Base-by-base conservation (phyloP, 768 basidiomycete genomes). In the Gloeostereum incarnatum region DNA sequence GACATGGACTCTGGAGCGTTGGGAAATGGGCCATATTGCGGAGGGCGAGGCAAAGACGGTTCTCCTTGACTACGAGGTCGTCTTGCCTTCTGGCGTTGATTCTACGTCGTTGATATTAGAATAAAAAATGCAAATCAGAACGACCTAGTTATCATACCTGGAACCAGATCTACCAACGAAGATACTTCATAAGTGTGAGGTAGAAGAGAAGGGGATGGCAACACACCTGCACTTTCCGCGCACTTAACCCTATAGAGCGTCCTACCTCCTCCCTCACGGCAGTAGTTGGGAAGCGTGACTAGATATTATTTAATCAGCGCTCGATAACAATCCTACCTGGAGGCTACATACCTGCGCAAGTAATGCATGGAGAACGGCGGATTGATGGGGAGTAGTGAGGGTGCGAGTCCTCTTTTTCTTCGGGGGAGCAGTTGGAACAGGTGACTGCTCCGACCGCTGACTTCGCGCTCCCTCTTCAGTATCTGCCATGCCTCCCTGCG, bases 221-320 rank as follows among this genome's bases (percentile, higher is more conserved):
- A 68, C 81, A 53, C 49, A 84, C 87, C 75, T 92, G 88, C 2
- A 92, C 88, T 65, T 91, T 88, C 27, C 88, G 74, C 33, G 87
- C 86, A 54, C 86, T 89, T 52, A 92, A 61, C n/a, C 87, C 88
- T 47, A 91, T 91, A 24, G 82, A 69, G 17, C 81, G 75, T 6
- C 89, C 88, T 19, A 91, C 87, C 46, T 89, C 83, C 59, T 91
- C 89, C 35, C 88, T 75, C 73, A 84, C 78, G 7, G 83, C 78
- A 2, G 88, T 90, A 2, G 86, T 84, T 3, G 88, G 88, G 58
- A 92, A 91, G 25, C 85, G 82, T 36, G 89, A 91, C 88, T 92
- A 31, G 4, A 14, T 26, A 29, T 17, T 25, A 17, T 14, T 34
- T 34, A 20, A n/a, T n/a, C n/a, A n/a, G n/a, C n/a, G n/a, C n/a